These are phyloP conservation scores for Alternaria sp. DNA, from an alignment of 2,329 filamentous ascomycete species.

Conservation along the genomic window DNA sequence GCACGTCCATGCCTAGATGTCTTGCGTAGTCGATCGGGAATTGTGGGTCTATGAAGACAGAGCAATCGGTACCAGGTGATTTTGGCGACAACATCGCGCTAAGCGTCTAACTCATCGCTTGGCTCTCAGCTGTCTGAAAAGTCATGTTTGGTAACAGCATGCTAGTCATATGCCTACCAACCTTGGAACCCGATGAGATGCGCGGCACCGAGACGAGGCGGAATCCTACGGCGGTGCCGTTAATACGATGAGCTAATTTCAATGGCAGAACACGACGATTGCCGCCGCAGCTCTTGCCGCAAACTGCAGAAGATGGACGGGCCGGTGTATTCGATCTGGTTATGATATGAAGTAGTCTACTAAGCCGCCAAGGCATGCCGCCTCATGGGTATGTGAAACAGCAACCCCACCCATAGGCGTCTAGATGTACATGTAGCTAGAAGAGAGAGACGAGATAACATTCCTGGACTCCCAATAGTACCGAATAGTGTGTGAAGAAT, in stretches of 20 bases:
- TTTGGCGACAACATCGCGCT: background rate
- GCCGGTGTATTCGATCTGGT: conserved; percentile 2
- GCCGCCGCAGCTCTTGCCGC: background rate
- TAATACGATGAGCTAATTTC: background rate
- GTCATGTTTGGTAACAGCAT: background rate
- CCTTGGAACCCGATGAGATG: background rate
- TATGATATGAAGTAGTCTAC: conserved; percentile 32
- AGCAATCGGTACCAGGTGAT: background rate
- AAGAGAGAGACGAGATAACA: conserved; percentile 12
- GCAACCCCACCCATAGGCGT: conserved; percentile 20
- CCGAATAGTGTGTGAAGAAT: conserved; percentile 28
- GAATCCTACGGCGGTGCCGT: background rate
- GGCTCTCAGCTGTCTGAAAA: background rate
- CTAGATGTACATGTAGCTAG: conserved; percentile 23
- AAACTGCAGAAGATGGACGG: background rate
- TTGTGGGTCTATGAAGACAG: conserved; percentile 1
- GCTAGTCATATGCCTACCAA: background rate
- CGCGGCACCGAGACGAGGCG: background rate
- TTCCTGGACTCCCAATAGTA: conserved; percentile 17
- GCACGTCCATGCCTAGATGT: background rate
- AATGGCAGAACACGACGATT: background rate
- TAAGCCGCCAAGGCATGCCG: conserved; percentile 34
- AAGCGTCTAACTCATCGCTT: background rate
- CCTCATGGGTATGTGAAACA: conserved; percentile 29
- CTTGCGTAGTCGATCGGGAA: background rate